Base-by-base conservation (phyloP, 352 stramenopile species). In the Proteromonas lacertae region DNA sequence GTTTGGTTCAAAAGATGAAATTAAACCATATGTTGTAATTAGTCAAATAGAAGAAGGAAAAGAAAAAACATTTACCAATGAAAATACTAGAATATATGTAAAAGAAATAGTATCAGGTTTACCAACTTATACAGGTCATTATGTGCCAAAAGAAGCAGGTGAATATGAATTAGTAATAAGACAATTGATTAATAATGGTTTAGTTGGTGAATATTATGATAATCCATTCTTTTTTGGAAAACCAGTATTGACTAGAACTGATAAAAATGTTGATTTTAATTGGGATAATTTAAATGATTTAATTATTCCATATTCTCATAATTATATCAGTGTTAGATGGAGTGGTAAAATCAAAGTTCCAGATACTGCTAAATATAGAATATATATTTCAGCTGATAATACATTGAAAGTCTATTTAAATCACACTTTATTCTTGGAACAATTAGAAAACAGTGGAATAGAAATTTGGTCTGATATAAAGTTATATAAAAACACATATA, bases 321-420 rank as follows among this genome's bases (percentile, higher is more conserved):
- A 94, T 41, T 92, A 89, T 44, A 70, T 93, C 12, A 90, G 72
- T 36, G 64, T 79, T 29, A 60, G 75, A 0, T 93, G 73, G 73
- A 72, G 64, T 40, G 81, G 79, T 36, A 93, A 93, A 50, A 48
- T 95, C 18, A 41, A 50, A 2, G 60, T 66, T 8, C 51, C 60
- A 0, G 52, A 46, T 5, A 63, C 51, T 3, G 81, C 92, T 29
- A 53, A 54, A 0, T 91, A 88, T 39, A 77, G 82, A 9, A 61
- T 94, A 36, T 91, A 87, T 42, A 43, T 90, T 0, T 44, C 49
- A 23, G 81, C 71, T 0, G 79, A 74, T 50, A 77, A 94, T 55
- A 74, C 66, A 12, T 60, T 79, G 2, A 69, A 71, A 4, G 43
- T 94, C 0, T 93, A 73, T 55, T 34, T 93, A 7, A 60, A 94